Percentiles rank a stretch among this genome's conserved stretches.
Evolutionary conservation across 208 protist genomes (phyloP).

Genomic region (Leishmania lainsoni): DNA sequence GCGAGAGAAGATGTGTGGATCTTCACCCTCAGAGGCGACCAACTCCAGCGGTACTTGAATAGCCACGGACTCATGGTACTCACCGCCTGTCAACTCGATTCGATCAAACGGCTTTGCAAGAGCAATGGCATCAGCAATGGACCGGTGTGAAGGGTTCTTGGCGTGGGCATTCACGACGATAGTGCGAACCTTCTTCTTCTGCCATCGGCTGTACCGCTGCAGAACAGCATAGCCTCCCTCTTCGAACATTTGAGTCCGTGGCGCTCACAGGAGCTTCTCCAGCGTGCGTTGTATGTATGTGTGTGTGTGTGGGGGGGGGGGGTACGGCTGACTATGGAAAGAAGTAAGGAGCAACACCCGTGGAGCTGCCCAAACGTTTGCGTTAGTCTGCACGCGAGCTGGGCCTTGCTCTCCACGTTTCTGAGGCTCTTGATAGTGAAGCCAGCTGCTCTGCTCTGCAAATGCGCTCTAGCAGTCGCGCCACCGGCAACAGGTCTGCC

Average conservation of each 20-base stretch:
- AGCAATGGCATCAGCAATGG: conserved; percentile 62
- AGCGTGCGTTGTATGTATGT: not conserved
- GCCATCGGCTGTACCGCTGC: conserved; percentile 82
- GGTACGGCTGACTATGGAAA: not conserved
- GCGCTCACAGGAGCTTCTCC: not conserved
- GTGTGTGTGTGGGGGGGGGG: not conserved
- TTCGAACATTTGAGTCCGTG: not conserved
- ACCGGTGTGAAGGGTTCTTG: conserved; percentile 51
- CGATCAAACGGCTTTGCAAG: conserved; percentile 86
- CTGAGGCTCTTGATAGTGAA: not conserved
- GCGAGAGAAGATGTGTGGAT: conserved; percentile 66
- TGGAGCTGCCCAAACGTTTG: too few relatives aligned
- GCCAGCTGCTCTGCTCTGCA: not conserved
- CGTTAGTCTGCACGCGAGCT: too few relatives aligned
- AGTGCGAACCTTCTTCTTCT: conserved; percentile 87
- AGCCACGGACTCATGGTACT: conserved; percentile 77
- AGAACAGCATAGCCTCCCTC: conserved; percentile 58
- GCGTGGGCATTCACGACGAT: conserved; percentile 81
- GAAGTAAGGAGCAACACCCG: not conserved
- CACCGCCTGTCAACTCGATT: conserved; percentile 81
- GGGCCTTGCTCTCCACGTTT: not conserved
- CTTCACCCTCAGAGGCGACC: conserved; percentile 86
- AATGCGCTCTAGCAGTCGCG: not conserved
- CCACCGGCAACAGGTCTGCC: not conserved
- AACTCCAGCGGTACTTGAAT: conserved; percentile 81